Base-by-base conservation (phyloP, 768 basidiomycete genomes). In the Leccinum broughii region DNA sequence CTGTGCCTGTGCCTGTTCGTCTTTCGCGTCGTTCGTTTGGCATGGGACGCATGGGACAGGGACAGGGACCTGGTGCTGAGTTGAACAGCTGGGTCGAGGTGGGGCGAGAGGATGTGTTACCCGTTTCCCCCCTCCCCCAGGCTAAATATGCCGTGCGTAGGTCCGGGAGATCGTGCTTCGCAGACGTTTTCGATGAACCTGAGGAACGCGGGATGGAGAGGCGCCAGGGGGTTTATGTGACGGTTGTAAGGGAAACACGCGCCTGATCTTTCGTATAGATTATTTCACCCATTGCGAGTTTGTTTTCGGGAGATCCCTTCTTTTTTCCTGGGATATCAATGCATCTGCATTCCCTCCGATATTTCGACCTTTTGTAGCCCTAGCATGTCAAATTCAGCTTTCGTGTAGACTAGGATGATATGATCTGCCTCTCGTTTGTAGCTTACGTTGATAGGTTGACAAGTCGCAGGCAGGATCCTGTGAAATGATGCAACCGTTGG, bases 171-270 rank as follows among this genome's bases (percentile, higher is more conserved):
- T 51, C 49, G 3, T 41, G 50, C n/a, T 22, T 28, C 1, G 24
- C 30, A 1, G 57, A 54, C 9, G 2, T 51, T 41, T 55, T 24
- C 35, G 26, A 13, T n/a, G 51, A n/a, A 8, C 14, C 17, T 22
- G 20, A 5, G 9, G 15, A 22, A 14, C 39, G 15, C 11, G 5
- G 30, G 20, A 37, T 17, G 10, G 60, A 61, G 51, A 62, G 46
- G 20, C 64, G 59, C 2, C 56, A 79, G 63, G 69, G 73, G 56
- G 73, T 83, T 46, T 76, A 76, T 64, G 78, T 81, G 78, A 77
- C 78, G 1, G 75, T 80, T 44, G 75, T 79, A 30, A 77, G 75
- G 56, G 81, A 82, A 60, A 76, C 73, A 32, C 15, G 6, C 22
- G 54, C 48, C 54, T 30, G 22, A 14, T 30, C 4, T 2, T 3